Evolutionary conservation across 768 basidiomycete species (phyloP).

Genomic region (Psilocybe cubensis): DNA sequence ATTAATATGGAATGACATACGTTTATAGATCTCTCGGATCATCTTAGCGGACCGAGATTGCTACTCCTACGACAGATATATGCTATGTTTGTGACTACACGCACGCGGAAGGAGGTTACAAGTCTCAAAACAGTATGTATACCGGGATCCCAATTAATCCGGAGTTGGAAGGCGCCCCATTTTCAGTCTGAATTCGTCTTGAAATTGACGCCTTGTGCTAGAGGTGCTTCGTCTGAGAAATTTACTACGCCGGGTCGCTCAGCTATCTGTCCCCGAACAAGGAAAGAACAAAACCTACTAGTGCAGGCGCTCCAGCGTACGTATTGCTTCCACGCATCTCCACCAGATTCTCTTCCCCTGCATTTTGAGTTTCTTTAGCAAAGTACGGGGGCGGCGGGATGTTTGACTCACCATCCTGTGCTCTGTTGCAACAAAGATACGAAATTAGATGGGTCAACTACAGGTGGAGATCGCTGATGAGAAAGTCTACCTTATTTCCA

Average conservation of each 20-base stretch:
- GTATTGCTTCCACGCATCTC: slow-evolving; percentile 99
- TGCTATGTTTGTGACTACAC: not conserved
- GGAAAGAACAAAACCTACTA: slow-evolving; percentile 36
- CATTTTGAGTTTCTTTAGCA: slow-evolving; percentile 19
- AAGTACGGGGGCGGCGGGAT: slow-evolving; percentile 12
- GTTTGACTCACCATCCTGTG: slow-evolving; percentile 72
- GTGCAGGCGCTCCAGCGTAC: slow-evolving; percentile 93
- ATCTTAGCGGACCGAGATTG: slow-evolving; percentile 4
- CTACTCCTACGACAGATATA: not conserved
- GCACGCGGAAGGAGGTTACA: not conserved
- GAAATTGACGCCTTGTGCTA: slow-evolving; percentile 95
- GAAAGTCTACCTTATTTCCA: slow-evolving; percentile 79
- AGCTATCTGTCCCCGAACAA: slow-evolving; percentile 6
- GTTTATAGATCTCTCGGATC: slow-evolving; percentile 4
- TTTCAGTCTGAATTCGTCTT: slow-evolving; percentile 35
- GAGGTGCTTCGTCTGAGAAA: slow-evolving; percentile 84
- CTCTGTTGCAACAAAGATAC: slow-evolving; percentile 47
- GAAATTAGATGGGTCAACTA: not conserved
- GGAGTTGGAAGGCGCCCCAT: slow-evolving; percentile 6
- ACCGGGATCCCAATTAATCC: slow-evolving; percentile 9
- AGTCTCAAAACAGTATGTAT: not conserved
- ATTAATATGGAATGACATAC: not conserved
- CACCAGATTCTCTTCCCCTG: slow-evolving; percentile 95
- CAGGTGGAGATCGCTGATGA: not conserved
- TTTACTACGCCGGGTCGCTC: slow-evolving; percentile 56